Evolutionary conservation across 192 early-diverging fungal species (phyloP).

Genomic region (Irineochytrium annulatum): DNA sequence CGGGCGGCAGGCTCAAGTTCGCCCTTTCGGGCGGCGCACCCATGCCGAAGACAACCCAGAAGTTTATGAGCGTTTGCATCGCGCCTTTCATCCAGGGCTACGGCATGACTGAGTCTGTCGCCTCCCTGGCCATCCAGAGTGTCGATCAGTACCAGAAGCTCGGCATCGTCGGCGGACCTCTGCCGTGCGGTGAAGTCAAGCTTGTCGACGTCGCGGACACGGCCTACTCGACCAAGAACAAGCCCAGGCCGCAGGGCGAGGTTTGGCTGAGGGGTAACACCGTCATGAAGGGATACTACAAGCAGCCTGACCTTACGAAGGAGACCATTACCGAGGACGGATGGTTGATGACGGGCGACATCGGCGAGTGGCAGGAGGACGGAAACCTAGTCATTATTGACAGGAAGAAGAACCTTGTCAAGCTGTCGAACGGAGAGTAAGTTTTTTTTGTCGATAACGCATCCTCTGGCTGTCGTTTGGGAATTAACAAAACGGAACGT

Average conservation of each 20-base stretch:
- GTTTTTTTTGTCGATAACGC: slow-evolving; percentile 27
- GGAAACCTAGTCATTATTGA: slow-evolving; percentile 76
- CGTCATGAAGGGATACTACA: slow-evolving; percentile 76
- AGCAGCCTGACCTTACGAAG: slow-evolving; percentile 59
- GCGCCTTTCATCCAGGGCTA: slow-evolving; percentile 85
- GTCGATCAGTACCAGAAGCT: background rate
- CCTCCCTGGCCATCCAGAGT: slow-evolving; percentile 54
- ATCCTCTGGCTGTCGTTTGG: slow-evolving; percentile 9
- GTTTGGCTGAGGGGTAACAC: slow-evolving; percentile 79
- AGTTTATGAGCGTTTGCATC: slow-evolving; percentile 72
- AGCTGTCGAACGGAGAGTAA: slow-evolving; percentile 21
- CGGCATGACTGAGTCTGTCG: slow-evolving; percentile 79
- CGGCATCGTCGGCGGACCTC: slow-evolving; percentile 62
- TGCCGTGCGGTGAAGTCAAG: slow-evolving; percentile 74
- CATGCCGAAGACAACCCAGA: slow-evolving; percentile 76
- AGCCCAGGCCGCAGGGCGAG: slow-evolving; percentile 58
- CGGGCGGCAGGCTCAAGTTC: slow-evolving; percentile 78
- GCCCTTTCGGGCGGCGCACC: slow-evolving; percentile 87
- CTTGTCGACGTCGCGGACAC: slow-evolving; percentile 45
- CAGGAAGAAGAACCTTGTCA: slow-evolving; percentile 71
- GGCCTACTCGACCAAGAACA: slow-evolving; percentile 2
- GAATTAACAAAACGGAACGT: too few species aligned
- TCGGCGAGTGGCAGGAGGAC: slow-evolving; percentile 68
- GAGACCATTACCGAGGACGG: slow-evolving; percentile 69
- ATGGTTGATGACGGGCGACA: slow-evolving; percentile 89